phyloP scores from a whole-genome alignment of 176 grass and related monocot genomes.

The Luzula sylvatica region DNA sequence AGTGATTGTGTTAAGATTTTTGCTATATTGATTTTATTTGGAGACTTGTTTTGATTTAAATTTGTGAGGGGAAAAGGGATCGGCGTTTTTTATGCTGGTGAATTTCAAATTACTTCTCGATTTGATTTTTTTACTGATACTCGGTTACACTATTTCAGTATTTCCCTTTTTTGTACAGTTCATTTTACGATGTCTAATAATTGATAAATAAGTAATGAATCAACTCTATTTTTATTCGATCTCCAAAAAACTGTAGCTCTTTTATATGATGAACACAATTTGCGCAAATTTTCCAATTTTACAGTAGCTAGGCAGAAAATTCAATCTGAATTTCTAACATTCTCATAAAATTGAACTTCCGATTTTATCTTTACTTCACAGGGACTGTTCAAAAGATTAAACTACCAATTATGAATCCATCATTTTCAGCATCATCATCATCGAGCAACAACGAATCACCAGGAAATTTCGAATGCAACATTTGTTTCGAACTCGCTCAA shows the following conservation, averaged over 20 bases:
- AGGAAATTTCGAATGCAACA: conserved; percentile 79
- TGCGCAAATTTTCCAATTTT: not conserved
- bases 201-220: not conserved
- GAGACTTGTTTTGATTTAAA: too few species aligned
- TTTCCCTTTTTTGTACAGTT: not conserved
- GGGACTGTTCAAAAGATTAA: conserved; percentile 5
- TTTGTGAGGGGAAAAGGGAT: too few species aligned
- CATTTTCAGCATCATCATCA: not conserved
- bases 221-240: not conserved
- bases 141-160: not conserved
- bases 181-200: not conserved
- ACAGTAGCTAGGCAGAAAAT: not conserved
- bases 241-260: not conserved
- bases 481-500: conserved; percentile 87
- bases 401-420: not conserved
- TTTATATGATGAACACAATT: not conserved
- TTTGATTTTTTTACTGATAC: not conserved
- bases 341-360: not conserved
- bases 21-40: too few species aligned
- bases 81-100: too few species aligned
- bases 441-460: conserved; percentile 31
- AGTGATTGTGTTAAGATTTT: too few species aligned
- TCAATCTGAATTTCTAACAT: not conserved
- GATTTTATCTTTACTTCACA: not conserved
- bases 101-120: not conserved